Conservation (phyloP, 2,329 filamentous ascomycete species). For the Zymoseptoria ardabiliae region DNA sequence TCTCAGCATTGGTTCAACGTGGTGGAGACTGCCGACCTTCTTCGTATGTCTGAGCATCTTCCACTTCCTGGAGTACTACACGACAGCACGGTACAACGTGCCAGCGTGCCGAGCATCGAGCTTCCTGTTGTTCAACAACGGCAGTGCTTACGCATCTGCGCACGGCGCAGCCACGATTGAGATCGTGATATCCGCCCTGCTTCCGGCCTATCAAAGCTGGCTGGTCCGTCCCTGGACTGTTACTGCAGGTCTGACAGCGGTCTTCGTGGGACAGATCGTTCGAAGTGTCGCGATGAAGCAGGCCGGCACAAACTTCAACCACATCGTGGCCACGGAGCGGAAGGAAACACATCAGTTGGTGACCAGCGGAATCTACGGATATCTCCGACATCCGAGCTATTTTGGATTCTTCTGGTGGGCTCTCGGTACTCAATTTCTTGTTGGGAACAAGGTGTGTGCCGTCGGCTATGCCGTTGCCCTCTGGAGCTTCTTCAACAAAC, state of each 20-base stretch:
- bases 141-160: slow-evolving; percentile 74
- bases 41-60: slow-evolving; percentile 64
- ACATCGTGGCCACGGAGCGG: slow-evolving; percentile 61
- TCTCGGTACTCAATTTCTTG: slow-evolving; percentile 81
- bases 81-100: slow-evolving; percentile 78
- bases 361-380: slow-evolving; percentile 68
- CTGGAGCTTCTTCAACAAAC: slow-evolving; percentile 73
- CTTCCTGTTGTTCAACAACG: slow-evolving; percentile 81
- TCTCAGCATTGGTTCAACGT: slow-evolving; percentile 14
- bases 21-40: slow-evolving; percentile 58
- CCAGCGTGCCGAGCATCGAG: slow-evolving; percentile 61
- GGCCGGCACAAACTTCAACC: slow-evolving; percentile 87
- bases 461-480: slow-evolving; percentile 65
- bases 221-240: slow-evolving; percentile 28
- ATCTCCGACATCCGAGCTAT: slow-evolving; percentile 80
- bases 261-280: slow-evolving; percentile 64
- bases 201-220: slow-evolving; percentile 32
- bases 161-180: slow-evolving; percentile 70
- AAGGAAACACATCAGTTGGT: slow-evolving; percentile 74
- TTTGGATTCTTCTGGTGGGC: slow-evolving; percentile 99
- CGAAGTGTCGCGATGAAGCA: slow-evolving; percentile 82
- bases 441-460: slow-evolving; percentile 78
- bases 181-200: slow-evolving; percentile 50
- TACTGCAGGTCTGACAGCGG: slow-evolving; percentile 54
- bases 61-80: slow-evolving; percentile 95